Evolutionary conservation across 306 rosid species (phyloP).

Genomic region (Arachis hypogaea): DNA sequence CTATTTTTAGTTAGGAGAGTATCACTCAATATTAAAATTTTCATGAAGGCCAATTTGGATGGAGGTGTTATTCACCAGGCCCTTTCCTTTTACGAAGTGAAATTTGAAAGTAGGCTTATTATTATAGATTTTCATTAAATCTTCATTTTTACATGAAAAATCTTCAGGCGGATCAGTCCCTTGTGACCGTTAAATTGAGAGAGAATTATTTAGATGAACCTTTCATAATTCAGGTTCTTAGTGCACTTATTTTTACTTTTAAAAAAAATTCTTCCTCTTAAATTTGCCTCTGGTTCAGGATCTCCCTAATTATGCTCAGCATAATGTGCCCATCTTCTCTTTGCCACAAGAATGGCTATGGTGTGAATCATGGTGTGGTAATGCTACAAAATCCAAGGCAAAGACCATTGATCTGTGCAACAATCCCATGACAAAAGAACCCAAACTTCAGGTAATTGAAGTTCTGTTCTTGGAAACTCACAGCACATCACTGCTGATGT

Average conservation of each 20-base stretch:
- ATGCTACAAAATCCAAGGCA: constrained; percentile 90
- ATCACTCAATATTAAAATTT: background rate
- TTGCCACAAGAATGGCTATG: constrained; percentile 99
- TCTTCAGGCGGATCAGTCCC: too few relatives aligned
- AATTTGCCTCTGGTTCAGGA: constrained; percentile 61
- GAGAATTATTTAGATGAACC: too few relatives aligned
- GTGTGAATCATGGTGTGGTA: constrained; percentile 99
- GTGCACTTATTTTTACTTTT: background rate
- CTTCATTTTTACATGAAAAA: background rate
- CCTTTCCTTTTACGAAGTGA: too few relatives aligned
- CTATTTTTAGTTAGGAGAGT: too few relatives aligned
- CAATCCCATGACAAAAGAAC: constrained; percentile 99
- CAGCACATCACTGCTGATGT: constrained; percentile 6
- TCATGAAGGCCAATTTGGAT: background rate
- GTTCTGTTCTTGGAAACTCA: constrained; percentile 16
- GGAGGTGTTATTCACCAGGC: background rate
- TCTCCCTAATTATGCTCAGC: constrained; percentile 99
- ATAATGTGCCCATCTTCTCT: constrained; percentile 86
- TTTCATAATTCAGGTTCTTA: too few relatives aligned
- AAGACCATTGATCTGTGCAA: constrained; percentile 99
- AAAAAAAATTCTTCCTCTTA: constrained; percentile 10
- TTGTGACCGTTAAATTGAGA: too few relatives aligned
- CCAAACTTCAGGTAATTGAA: constrained; percentile 83
- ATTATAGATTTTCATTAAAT: constrained; percentile 1
- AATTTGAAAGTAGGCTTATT: too few relatives aligned